Evolutionary conservation across 768 basidiomycete genomes (phyloP).

Genomic region (Russula dissimulans): DNA sequence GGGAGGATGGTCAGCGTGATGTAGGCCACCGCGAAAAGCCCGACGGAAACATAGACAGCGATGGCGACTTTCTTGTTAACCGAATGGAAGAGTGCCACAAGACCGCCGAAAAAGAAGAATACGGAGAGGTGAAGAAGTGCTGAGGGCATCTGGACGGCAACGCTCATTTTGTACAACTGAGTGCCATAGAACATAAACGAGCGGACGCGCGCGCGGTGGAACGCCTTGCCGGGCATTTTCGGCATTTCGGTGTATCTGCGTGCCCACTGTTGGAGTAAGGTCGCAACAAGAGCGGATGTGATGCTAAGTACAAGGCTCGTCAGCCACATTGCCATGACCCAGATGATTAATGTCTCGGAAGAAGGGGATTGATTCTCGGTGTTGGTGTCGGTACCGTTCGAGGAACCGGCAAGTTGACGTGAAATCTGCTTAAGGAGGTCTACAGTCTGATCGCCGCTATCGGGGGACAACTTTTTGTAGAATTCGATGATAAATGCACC

Average conservation of each 20-base stretch:
- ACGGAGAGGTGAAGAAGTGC: conserved; percentile 11
- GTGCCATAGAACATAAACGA: conserved; percentile 11
- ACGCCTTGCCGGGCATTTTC: not conserved
- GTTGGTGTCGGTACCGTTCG: not conserved
- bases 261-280: conserved; percentile 12
- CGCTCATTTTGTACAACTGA: not conserved
- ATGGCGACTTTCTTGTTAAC: not conserved
- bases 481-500: conserved; percentile 19
- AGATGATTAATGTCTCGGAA: not conserved
- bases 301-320: conserved; percentile 12
- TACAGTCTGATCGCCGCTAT: not conserved
- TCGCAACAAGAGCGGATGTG: conserved; percentile 6
- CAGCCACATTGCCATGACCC: conserved; percentile 12
- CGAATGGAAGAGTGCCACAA: conserved; percentile 3
- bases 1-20: conserved; percentile 2
- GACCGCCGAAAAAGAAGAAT: conserved; percentile 14
- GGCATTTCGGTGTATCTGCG: conserved; percentile 5
- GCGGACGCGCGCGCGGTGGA: conserved; percentile 3
- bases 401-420: not conserved
- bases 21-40: not conserved
- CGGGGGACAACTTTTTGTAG: conserved; percentile 15
- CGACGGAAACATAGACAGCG: not conserved
- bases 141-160: conserved; percentile 1
- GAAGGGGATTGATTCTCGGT: not conserved
- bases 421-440: conserved; percentile 8